These are phyloP conservation scores for Nemania bipapillata DNA, from an alignment of 2,329 filamentous ascomycete genomes.

Conservation along the genomic window DNA sequence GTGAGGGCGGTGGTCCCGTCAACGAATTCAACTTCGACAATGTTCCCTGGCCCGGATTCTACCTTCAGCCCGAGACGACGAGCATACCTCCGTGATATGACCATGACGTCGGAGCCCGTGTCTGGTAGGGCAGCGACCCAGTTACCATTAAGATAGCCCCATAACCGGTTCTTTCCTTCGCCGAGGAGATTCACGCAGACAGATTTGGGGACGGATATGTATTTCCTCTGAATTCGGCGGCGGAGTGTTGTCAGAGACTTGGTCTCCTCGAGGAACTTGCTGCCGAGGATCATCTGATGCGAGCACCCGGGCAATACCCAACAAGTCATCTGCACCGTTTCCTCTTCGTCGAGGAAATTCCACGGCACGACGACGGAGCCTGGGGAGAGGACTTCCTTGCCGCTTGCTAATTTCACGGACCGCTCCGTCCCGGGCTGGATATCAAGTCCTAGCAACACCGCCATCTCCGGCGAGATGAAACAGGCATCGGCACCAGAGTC, in stretches of 20 bases:
- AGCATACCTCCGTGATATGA: not conserved
- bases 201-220: not conserved
- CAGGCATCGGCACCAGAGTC: constrained; percentile 13
- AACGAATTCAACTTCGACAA: constrained; percentile 17
- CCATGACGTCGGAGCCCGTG: constrained; percentile 11
- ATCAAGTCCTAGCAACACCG: not conserved
- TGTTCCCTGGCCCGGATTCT: not conserved
- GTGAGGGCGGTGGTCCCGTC: constrained; percentile 4
- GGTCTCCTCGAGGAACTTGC: constrained; percentile 12
- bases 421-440: not conserved
- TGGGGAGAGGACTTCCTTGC: not conserved
- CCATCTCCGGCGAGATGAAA: constrained; percentile 6
- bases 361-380: not conserved
- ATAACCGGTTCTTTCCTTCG: constrained; percentile 2
- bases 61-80: not conserved
- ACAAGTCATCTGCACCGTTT: not conserved
- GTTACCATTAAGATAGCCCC: not conserved
- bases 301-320: constrained; percentile 9
- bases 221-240: not conserved
- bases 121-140: constrained; percentile 7
- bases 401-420: not conserved
- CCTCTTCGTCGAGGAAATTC: constrained; percentile 4
- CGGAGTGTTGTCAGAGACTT: not conserved
- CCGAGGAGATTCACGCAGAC: not conserved
- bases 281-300: constrained; percentile 9